Evolutionary conservation across 2,329 filamentous ascomycete species (phyloP), one percentile per base, ranked within the genome.

Genomic region (Xenoacremonium recifei): DNA sequence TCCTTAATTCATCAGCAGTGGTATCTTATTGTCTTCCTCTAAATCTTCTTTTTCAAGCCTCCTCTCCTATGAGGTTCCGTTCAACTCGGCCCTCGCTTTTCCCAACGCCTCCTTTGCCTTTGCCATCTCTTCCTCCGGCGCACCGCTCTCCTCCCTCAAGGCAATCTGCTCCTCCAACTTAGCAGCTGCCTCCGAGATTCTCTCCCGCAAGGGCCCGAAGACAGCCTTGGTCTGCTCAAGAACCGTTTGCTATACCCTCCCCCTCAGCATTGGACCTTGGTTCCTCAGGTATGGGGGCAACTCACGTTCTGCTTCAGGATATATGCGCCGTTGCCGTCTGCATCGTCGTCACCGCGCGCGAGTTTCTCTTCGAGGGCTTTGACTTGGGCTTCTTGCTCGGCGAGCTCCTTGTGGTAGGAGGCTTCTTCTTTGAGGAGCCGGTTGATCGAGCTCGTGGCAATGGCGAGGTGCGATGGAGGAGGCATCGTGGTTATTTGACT

Each of bases 361-460:
- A 80, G 64, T 54, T 86, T 81, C 33, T 75, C 71, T 63, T 84
- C 76, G 15, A 95, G 75, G 62, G 82, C 80, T 63, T 78, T 70
- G 50, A 95, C 78, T 42, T 86, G 80, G 47, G 78, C 76, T 55
- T 87, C 76, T 63, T 97, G 91, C 51, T 84, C 75, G 50, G 78
- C 72, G 16, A 91, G 77, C 66, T 99, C 93, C 62, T 86, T 86
- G 73, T 91, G 86, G 71, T 99, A 97, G 57, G 85, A 92, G 29
- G 79, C 74, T 66, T 96, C 89, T 67, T 99, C 93, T 68, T 95
- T 96, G 53, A 96, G 80, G 35, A 97, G 80, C 45, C 93, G 89
- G 57, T 79, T 75, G 53, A 97, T 81, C 16, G 89, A 82, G 48
- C 84, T 80, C 18, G 88, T 93, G 33, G 86, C 83, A 61, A 96